Base-by-base conservation (phyloP, 202 grass and related monocot species). In the Cymbopogon flexuosus region DNA sequence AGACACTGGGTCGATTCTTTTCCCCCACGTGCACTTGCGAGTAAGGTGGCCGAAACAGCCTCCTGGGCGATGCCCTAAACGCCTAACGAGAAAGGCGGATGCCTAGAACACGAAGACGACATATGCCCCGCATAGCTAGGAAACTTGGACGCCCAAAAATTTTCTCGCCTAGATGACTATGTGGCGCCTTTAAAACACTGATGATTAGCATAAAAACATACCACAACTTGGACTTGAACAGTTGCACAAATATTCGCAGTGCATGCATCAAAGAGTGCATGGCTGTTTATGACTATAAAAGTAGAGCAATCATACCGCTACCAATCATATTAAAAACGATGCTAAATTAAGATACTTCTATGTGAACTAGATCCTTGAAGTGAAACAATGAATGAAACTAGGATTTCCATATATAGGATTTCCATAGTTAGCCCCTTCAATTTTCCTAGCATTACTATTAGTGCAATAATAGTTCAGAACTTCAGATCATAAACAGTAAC, bases 121-220 rank as follows among this genome's bases (percentile, higher is more conserved):
- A 54, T 54, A 54, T 8, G 18, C 18, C 6, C 6, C 2, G 6
- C 18, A 19, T 54, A n/a, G 18, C 49, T 54, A 54, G 49, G 5
- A 2, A 2, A 54, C 18, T 6, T 16, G 4, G 49, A 54, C 0
- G 0, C 18, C 49, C 6, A n/a, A 6, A 54, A 54, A 54, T 19
- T 54, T 54, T 54, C 6, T 54, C 49, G 6, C 49, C 49, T 54
- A 2, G 49, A 52, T 5, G 2, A 49, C 46, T 49, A 18, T 14
- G 15, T 1, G 5, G n/a, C 4, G 16, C 16, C 47, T 52, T 52
- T n/a, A 52, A 52, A 52, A 51, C 47, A 51, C 47, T 51, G 15
- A 51, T 47, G 49, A 8, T 9, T 29, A 76, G 40, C 6, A 82
- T 45, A 67, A 75, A 67, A 66, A 47, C 29, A 45, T 76, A 63